Conservation (phyloP, 148 eudicot species). For the Rhododendron williamsianum region DNA sequence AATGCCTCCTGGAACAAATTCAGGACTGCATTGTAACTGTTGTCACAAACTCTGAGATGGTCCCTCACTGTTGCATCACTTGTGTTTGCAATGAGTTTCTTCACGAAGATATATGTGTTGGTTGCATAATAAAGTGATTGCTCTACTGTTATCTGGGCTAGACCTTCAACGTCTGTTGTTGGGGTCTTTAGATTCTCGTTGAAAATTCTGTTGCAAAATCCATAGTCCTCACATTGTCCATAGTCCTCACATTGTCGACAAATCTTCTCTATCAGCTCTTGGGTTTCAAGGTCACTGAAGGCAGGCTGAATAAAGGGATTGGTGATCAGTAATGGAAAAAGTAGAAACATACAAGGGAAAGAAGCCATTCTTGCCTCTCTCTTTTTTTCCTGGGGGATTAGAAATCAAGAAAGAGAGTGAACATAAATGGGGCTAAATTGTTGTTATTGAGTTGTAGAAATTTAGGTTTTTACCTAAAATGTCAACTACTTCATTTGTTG, state of each 20-base stretch:
- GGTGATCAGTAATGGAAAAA: not conserved
- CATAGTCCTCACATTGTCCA: not conserved
- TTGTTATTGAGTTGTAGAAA: not conserved
- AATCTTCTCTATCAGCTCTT: not conserved
- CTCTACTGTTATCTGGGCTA: not conserved
- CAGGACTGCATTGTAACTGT: not conserved
- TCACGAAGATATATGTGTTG: not conserved
- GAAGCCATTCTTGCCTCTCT: not conserved
- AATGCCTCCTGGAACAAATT: not conserved
- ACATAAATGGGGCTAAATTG: not conserved
- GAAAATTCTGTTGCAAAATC: not conserved
- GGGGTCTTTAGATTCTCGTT: slow-evolving; percentile 2
- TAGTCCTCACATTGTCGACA: slow-evolving; percentile 2
- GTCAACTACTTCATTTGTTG: not conserved
- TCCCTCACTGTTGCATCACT: not conserved
- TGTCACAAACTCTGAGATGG: not conserved
- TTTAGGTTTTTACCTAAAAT: not conserved
- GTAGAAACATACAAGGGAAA: not conserved
- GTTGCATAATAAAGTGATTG: not conserved
- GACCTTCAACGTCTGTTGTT: not conserved
- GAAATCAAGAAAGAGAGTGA: not conserved
- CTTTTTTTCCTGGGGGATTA: not conserved
- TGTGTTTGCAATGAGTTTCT: not conserved
- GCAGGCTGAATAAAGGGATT: not conserved
- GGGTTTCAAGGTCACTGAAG: not conserved